Base-by-base conservation (phyloP, 2,329 filamentous ascomycete species). In the Exutisphaerella laricina region DNA sequence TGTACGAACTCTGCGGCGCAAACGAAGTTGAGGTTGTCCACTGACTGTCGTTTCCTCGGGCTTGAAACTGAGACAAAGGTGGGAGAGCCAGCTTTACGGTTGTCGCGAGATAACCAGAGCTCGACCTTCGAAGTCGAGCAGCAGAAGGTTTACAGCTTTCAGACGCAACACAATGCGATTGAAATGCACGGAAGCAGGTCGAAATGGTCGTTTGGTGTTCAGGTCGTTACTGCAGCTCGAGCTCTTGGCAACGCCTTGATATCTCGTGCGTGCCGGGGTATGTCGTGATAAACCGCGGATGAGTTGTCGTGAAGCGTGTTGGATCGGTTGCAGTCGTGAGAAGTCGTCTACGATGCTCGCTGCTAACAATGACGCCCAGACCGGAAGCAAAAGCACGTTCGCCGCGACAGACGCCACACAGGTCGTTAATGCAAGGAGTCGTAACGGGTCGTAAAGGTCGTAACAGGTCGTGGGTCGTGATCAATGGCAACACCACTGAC, bases 71-170 rank as follows among this genome's bases (percentile, higher is more conserved):
- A 64, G 84, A 84, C 65, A 88, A 84, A 71, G 85, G 85, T 72
- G 86, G 85, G 69, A 89, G 81, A 85, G 89, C 87, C 87, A 94
- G 87, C 76, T 89, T 92, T 83, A 79, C 86, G 85, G 80, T 84
- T 54, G 54, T 20, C 14, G 42, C 18, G 33, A 31, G 32, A 16
- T 26, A 18, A 35, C 13, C 4, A 42, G 41, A 46, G 41, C 45
- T 52, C 50, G 48, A 52, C 45, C 22, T n/a, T 22, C 16, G 23
- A 36, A 41, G 47, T 39, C 49, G 49, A 54, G 46, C 47, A 39
- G n/a, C n/a, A n/a, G 33, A 12, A 12, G 18, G n/a, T n/a, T 23
- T 12, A 1, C 9, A 20, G 18, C 33, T 35, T 35, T 14, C 33
- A 21, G 20, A 20, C 20, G 33, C 33, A 23, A 17, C 1, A n/a